Evolutionary conservation across 2,329 filamentous ascomycete genomes (phyloP), one percentile per base, ranked within the genome.

Genomic region (Rutstroemia sydowiana): DNA sequence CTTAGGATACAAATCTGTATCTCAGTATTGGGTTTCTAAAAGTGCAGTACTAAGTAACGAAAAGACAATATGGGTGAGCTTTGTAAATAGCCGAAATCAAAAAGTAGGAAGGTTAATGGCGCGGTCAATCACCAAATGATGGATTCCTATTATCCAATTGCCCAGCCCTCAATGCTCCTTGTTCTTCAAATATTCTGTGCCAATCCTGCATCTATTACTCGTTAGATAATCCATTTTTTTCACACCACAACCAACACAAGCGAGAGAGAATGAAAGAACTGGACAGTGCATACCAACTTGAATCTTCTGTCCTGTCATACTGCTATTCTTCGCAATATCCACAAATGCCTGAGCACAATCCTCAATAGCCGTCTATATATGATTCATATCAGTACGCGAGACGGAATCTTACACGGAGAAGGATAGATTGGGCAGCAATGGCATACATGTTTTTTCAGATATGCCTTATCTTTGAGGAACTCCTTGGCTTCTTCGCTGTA

Each of bases 321-420:
- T 63, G 11, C 54, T 55, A 49, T 78, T 79, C 66, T 72, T 75
- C 0, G 77, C 76, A 47, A 77, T 59, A 65, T 75, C 74, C 8
- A 81, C 63, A 59, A 73, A 82, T n/a, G 71, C 71, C 59, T 80
- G 71, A 2, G 74, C 78, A 51, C 75, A 78, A 58, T 81, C 77
- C 9, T 74, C 69, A 39, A 79, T 59, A 55, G 72, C 72, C 23
- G 73, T 75, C 67, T 75, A 39, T 16, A 14, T 6, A 18, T 8
- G 13, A 37, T n/a, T 9, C 5, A 18, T 13, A 37, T 14, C n/a
- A n/a, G n/a, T n/a, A n/a, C n/a, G n/a, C n/a, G n/a, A n/a, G n/a
- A n/a, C n/a, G n/a, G n/a, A n/a, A n/a, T 14, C 14, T 36, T 18
- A 9, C 16, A 45, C 16, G 21, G 11, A 45, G 8, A 11, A 41